Evolutionary conservation across 345 rosid genomes (phyloP).

Genomic region (Microthlaspi erraticum): DNA sequence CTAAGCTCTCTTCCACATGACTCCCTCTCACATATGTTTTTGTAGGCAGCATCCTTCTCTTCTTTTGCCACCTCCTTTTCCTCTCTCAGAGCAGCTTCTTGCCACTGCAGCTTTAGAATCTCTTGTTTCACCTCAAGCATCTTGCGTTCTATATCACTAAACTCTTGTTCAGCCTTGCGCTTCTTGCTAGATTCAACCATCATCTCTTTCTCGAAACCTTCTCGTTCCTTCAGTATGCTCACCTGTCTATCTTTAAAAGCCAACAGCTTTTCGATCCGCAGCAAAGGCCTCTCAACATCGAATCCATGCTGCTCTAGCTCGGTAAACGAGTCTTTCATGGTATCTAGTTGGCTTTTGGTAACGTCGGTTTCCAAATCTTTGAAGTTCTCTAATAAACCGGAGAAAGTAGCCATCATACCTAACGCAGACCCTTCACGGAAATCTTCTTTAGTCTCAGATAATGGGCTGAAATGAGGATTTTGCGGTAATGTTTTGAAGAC

Average conservation of each 20-base stretch:
- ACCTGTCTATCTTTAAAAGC: conserved; percentile 46
- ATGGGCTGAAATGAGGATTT: neutral
- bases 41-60: neutral
- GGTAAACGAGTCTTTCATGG: conserved; percentile 55
- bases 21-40: conserved; percentile 38
- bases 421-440: conserved; percentile 16
- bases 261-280: conserved; percentile 52
- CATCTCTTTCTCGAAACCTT: conserved; percentile 39
- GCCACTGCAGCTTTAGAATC: conserved; percentile 48
- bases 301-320: conserved; percentile 67
- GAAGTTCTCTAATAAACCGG: conserved; percentile 57
- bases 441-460: neutral
- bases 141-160: conserved; percentile 29
- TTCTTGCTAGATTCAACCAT: neutral
- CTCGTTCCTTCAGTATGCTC: conserved; percentile 33
- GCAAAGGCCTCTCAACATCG: conserved; percentile 45
- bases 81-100: conserved; percentile 32
- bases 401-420: conserved; percentile 62
- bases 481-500: conserved; percentile 3
- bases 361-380: conserved; percentile 44
- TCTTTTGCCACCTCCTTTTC: no score
- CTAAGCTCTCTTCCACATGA: conserved; percentile 19
- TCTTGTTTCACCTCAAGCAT: conserved; percentile 16
- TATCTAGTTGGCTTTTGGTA: conserved; percentile 44
- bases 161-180: conserved; percentile 43